Percentiles rank a stretch among this genome's conserved stretches.
Conservation (phyloP, 1,139 yeast species). For the Entelexis sorbosivorans region DNA sequence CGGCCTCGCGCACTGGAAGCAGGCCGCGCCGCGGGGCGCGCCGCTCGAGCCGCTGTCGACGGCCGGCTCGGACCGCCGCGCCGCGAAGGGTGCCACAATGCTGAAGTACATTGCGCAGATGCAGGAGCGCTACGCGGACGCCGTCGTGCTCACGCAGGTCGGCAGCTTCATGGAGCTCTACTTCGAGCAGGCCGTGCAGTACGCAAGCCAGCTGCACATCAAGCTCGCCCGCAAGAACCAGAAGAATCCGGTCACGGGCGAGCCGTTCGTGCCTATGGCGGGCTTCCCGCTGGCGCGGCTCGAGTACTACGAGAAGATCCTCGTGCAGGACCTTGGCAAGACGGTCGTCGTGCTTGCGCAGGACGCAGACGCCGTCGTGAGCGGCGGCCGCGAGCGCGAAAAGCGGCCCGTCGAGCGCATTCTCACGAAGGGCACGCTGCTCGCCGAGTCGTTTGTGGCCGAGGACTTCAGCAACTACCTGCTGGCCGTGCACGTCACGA, state of each 20-base stretch:
- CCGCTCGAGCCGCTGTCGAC: slow-evolving; percentile 1
- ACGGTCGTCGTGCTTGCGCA: slow-evolving; percentile 81
- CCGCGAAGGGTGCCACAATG: slow-evolving; percentile 13
- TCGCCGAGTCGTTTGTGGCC: slow-evolving; percentile 76
- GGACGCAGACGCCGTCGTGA: slow-evolving; percentile 17
- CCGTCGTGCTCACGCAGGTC: slow-evolving; percentile 77
- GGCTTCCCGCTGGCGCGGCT: slow-evolving; percentile 75
- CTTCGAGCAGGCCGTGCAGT: slow-evolving; percentile 71
- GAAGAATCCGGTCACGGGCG: slow-evolving; percentile 30
- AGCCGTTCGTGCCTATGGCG: slow-evolving; percentile 62
- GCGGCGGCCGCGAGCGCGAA: slow-evolving; percentile 32
- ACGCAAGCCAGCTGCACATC: slow-evolving; percentile 61
- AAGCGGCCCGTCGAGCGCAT: slow-evolving; percentile 67
- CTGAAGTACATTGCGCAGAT: slow-evolving; percentile 30
- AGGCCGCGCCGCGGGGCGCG: background rate
- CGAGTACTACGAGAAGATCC: slow-evolving; percentile 57
- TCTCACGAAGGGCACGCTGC: slow-evolving; percentile 84
- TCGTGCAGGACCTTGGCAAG: slow-evolving; percentile 57
- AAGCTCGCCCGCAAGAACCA: slow-evolving; percentile 38
- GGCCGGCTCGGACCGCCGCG: background rate
- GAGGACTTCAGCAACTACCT: slow-evolving; percentile 61
- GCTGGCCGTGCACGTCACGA: slow-evolving; percentile 39
- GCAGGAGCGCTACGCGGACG: slow-evolving; percentile 47
- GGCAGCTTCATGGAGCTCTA: slow-evolving; percentile 86
- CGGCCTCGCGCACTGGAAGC: slow-evolving; percentile 4